phyloP scores from a whole-genome alignment of 169 alveolate genomes.

The Cyclospora cayetanensis region DNA sequence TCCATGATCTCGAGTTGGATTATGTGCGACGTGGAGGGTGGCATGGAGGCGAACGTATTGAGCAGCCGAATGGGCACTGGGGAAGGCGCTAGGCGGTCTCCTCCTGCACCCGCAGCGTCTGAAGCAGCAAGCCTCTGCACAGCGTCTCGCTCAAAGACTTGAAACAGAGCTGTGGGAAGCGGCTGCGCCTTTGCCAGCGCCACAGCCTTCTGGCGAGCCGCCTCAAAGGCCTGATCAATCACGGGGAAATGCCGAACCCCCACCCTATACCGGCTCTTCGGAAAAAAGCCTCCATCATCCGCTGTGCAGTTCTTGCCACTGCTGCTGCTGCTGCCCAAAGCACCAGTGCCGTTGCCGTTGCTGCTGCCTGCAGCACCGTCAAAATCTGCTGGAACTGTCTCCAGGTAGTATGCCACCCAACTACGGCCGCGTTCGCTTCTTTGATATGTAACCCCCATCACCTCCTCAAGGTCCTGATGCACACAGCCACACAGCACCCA shows the following conservation, averaged over 20 bases:
- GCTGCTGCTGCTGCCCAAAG: slow-evolving; percentile 39
- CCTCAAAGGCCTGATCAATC: slow-evolving; percentile 33
- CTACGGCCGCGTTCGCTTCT: slow-evolving; percentile 36
- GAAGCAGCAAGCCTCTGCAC: slow-evolving; percentile 1
- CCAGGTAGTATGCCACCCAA: slow-evolving; percentile 60
- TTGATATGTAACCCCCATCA: slow-evolving; percentile 62
- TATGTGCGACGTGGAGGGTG: background rate
- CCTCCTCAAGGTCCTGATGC: slow-evolving; percentile 65
- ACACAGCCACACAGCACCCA: background rate
- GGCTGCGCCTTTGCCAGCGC: background rate
- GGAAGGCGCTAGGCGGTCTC: background rate
- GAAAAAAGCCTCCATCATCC: background rate
- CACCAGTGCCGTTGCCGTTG: background rate
- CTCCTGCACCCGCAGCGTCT: background rate
- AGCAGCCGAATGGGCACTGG: background rate
- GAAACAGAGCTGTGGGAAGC: slow-evolving; percentile 4
- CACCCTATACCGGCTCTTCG: background rate
- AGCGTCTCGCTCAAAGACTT: background rate
- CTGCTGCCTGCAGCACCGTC: background rate
- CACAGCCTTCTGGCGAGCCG: slow-evolving; percentile 33
- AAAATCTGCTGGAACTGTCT: background rate
- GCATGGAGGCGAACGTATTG: slow-evolving; percentile 11
- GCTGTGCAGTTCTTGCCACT: background rate
- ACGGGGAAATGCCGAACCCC: slow-evolving; percentile 52
- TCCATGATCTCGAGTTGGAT: background rate